Percentiles rank a stretch among this genome's conserved stretches.
phyloP scores from a whole-genome alignment of 1,139 yeast genomes.

The Arxiozyma bovina region DNA sequence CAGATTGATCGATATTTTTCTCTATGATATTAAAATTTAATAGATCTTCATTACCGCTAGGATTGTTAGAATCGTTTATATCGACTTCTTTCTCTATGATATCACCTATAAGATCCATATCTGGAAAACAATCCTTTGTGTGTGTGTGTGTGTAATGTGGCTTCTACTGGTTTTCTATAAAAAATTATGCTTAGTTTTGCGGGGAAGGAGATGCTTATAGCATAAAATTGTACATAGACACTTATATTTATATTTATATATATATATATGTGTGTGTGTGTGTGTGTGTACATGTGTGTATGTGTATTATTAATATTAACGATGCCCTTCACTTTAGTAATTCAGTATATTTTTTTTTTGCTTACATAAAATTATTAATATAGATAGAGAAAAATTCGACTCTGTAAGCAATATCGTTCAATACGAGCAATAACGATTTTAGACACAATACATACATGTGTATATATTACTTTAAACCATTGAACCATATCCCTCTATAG shows the following conservation, averaged over 20 bases:
- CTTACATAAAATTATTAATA: no score
- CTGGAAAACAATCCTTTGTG: background rate
- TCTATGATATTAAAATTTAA: conserved; percentile 1
- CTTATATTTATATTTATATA: no score
- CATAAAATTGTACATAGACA: no score
- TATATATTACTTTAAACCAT: conserved; percentile 1
- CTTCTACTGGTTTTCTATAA: background rate
- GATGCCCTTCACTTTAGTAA: background rate
- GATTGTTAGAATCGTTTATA: conserved; percentile 29
- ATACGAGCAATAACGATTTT: background rate
- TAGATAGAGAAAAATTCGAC: background rate
- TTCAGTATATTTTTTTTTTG: background rate
- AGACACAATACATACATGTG: no score
- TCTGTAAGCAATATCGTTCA: background rate
- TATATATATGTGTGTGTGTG: background rate
- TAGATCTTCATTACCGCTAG: conserved; percentile 7
- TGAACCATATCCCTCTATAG: conserved; percentile 9
- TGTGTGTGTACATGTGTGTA: background rate
- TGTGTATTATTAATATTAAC: background rate
- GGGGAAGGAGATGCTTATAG: no score
- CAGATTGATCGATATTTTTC: background rate
- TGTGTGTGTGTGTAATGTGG: background rate
- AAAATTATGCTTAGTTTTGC: no score
- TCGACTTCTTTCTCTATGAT: conserved; percentile 56
- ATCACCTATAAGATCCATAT: conserved; percentile 67